Base-by-base conservation (phyloP, 371 early-diverging fungal genomes). In the Mortierella sp. region DNA sequence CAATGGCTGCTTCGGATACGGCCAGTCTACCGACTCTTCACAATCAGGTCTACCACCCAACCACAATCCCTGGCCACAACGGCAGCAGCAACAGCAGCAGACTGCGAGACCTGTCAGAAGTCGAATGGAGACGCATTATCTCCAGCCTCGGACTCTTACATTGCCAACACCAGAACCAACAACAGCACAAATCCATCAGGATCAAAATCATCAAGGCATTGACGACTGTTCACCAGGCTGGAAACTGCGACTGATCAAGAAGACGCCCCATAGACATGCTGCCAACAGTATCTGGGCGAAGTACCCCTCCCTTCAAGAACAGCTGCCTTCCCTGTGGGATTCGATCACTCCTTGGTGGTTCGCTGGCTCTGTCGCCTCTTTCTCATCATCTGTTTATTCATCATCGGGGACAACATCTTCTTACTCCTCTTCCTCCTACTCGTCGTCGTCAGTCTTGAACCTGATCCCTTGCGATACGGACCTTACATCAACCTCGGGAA, bases 41-140 rank as follows among this genome's bases (percentile, higher is more conserved):
- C 48, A 48, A 7, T n/a, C 48, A n/a, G n/a, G n/a, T 16, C 58
- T 1, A 4, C 29, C 13, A 26, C 13, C 53, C 3, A 4, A 0
- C 26, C 26, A 3, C 53, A 3, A 53, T 4, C 24, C 52, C 52
- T 9, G n/a, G n/a, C n/a, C n/a, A n/a, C n/a, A n/a, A n/a, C n/a
- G n/a, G 24, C 52, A 1, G 4, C 48, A n/a, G 2, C 48, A n/a
- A 14, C 48, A 14, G 1, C 48, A 22, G 22, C 47, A n/a, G n/a
- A n/a, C n/a, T n/a, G n/a, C n/a, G n/a, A n/a, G n/a, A n/a, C n/a
- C n/a, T n/a, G n/a, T n/a, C n/a, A n/a, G n/a, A n/a, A 71, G 72
- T 11, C 72, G 72, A 6, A 72, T 72, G 72, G 72, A 72, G 10
- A 72, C 29, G 4, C 22, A 14, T 19, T 72, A 72, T 41, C 65